These are phyloP conservation scores for Spongispora temasekensis DNA, from an alignment of 1,284 basidiomycete species.

Conservation along the genomic window DNA sequence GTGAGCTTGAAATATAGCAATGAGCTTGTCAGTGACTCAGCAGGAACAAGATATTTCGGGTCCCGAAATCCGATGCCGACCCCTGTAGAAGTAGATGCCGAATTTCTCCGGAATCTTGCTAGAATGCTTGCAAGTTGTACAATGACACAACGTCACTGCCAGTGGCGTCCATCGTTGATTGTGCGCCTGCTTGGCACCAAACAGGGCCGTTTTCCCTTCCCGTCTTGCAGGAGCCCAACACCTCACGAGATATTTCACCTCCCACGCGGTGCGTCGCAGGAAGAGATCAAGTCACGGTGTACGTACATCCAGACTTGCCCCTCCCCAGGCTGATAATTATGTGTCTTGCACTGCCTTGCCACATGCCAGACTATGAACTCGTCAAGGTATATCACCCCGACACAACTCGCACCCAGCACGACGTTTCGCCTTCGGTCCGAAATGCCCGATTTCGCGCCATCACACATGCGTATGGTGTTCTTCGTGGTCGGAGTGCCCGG, in stretches of 20 bases:
- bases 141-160: background rate
- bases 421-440: conserved; percentile 37
- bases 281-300: conserved; percentile 54
- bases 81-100: no score
- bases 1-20: no score
- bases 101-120: background rate
- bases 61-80: no score
- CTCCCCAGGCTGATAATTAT: background rate
- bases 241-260: conserved; percentile 58
- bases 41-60: no score
- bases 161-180: background rate
- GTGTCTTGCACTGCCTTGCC: background rate
- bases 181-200: conserved; percentile 5
- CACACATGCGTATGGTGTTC: conserved; percentile 48
- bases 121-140: conserved; percentile 6
- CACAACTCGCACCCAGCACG: conserved; percentile 33
- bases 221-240: conserved; percentile 42
- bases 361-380: conserved; percentile 50
- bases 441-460: conserved; percentile 52
- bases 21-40: no score
- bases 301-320: conserved; percentile 21
- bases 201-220: conserved; percentile 42
- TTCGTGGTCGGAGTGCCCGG: conserved; percentile 22
- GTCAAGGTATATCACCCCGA: conserved; percentile 57
- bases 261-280: conserved; percentile 42